phyloP scores from a whole-genome alignment of 2,329 filamentous ascomycete genomes.

The Alternaria novae-zelandiae region DNA sequence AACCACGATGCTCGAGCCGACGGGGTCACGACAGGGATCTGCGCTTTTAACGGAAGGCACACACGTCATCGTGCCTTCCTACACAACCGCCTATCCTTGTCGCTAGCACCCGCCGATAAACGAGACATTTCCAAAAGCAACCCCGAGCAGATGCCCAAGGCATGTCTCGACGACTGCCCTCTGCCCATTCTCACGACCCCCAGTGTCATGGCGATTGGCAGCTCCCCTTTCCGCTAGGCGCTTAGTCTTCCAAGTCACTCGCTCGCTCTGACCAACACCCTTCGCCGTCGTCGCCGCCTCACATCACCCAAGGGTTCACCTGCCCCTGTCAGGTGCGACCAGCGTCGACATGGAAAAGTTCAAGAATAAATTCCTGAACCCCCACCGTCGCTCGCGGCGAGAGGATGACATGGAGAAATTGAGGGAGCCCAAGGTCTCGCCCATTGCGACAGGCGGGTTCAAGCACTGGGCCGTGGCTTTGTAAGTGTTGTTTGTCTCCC shows the following conservation, averaged over 20 bases:
- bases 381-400: constrained; percentile 32
- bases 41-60: constrained; percentile 1
- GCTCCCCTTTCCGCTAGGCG: constrained; percentile 3
- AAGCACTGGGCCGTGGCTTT: constrained; percentile 51
- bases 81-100: constrained; percentile 24
- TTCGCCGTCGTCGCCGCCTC: constrained; percentile 9
- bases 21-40: constrained; percentile 5
- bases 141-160: background rate
- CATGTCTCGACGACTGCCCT: constrained; percentile 1
- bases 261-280: constrained; percentile 15
- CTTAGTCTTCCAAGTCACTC: constrained; percentile 6
- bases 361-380: constrained; percentile 38
- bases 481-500: constrained; percentile 27
- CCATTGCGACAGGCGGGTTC: constrained; percentile 32
- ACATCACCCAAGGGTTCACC: constrained; percentile 16
- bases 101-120: constrained; percentile 17
- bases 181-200: background rate
- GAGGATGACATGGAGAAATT: constrained; percentile 30
- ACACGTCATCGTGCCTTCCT: constrained; percentile 33
- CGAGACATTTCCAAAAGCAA: constrained; percentile 15
- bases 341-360: constrained; percentile 41
- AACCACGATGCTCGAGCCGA: constrained; percentile 2
- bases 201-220: constrained; percentile 15
- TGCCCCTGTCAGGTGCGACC: constrained; percentile 33
- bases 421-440: constrained; percentile 13